Evolutionary conservation across 305 asterid genomes (phyloP).

Genomic region (Solanum aculeatissimum): DNA sequence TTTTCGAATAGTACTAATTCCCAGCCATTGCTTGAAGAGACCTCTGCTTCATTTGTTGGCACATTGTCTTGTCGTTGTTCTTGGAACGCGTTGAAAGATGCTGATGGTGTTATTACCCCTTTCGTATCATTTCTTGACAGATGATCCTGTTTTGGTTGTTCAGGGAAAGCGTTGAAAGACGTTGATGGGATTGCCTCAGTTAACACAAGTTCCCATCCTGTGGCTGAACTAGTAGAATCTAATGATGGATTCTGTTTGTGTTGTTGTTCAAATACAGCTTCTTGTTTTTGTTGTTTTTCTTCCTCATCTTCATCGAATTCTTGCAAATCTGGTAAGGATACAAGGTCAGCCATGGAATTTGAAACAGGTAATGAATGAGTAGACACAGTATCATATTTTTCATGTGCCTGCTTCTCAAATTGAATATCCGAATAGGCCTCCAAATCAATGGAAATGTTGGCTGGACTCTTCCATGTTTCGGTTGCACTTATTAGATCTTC

Average conservation of each 20-base stretch:
- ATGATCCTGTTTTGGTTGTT: background rate
- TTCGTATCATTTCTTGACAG: background rate
- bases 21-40: background rate
- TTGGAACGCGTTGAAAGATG: background rate
- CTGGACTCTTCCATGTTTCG: constrained; percentile 29
- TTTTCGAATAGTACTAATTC: background rate
- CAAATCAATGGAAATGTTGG: constrained; percentile 60
- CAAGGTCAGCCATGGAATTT: constrained; percentile 32
- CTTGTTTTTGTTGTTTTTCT: background rate
- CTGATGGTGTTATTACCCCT: background rate
- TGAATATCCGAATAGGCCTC: constrained; percentile 38
- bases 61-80: background rate
- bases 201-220: constrained; percentile 29
- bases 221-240: background rate
- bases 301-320: constrained; percentile 2
- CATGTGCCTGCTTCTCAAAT: constrained; percentile 24
- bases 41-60: background rate
- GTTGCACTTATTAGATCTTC: constrained; percentile 77
- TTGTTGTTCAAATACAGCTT: background rate
- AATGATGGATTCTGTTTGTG: background rate
- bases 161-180: background rate
- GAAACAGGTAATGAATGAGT: constrained; percentile 54
- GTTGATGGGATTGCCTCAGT: constrained; percentile 5
- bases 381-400: constrained; percentile 45
- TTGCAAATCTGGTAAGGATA: constrained; percentile 58